Evolutionary conservation across 2,329 filamentous ascomycete genomes (phyloP).

Genomic region (Cercospora nicotianae): DNA sequence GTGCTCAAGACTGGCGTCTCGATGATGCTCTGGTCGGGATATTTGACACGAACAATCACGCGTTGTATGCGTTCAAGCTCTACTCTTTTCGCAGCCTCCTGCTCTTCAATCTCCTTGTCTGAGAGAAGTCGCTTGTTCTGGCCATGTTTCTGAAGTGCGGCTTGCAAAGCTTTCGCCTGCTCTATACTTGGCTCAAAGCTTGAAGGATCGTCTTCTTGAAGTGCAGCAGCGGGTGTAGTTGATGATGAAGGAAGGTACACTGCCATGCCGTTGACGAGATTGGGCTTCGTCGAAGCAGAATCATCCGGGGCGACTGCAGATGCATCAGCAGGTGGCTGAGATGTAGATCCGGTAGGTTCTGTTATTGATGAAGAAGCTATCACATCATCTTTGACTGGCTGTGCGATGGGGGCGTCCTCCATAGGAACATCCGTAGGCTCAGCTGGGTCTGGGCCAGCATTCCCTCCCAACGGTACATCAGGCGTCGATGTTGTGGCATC

Average conservation of each 20-base stretch:
- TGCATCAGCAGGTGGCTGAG: constrained; percentile 12
- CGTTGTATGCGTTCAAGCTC: constrained; percentile 65
- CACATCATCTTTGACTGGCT: constrained; percentile 30
- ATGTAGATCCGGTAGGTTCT: constrained; percentile 12
- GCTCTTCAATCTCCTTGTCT: constrained; percentile 75
- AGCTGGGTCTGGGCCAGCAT: constrained; percentile 30
- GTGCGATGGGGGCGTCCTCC: constrained; percentile 27
- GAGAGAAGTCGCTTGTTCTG: constrained; percentile 78
- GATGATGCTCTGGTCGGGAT: constrained; percentile 81
- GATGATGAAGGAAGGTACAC: constrained; percentile 76
- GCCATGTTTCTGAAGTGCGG: constrained; percentile 59
- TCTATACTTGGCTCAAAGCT: constrained; percentile 75
- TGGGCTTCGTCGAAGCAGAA: constrained; percentile 6
- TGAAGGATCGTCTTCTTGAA: constrained; percentile 64
- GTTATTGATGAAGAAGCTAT: constrained; percentile 35
- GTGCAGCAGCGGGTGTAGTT: constrained; percentile 72
- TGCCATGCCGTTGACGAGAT: constrained; percentile 34
- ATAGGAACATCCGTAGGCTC: constrained; percentile 32
- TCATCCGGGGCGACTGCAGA: constrained; percentile 1
- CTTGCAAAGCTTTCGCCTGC: constrained; percentile 74
- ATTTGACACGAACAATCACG: constrained; percentile 76
- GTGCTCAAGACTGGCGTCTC: constrained; percentile 67
- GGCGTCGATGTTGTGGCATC: constrained; percentile 30
- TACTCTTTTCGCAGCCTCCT: constrained; percentile 64
- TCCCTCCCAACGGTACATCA: constrained; percentile 24